A percentile compares a stretch with the other conserved stretches of the same genome.
These are phyloP conservation scores for Lathyrus sativus DNA, from an alignment of 306 rosid genomes.

Conservation along the genomic window DNA sequence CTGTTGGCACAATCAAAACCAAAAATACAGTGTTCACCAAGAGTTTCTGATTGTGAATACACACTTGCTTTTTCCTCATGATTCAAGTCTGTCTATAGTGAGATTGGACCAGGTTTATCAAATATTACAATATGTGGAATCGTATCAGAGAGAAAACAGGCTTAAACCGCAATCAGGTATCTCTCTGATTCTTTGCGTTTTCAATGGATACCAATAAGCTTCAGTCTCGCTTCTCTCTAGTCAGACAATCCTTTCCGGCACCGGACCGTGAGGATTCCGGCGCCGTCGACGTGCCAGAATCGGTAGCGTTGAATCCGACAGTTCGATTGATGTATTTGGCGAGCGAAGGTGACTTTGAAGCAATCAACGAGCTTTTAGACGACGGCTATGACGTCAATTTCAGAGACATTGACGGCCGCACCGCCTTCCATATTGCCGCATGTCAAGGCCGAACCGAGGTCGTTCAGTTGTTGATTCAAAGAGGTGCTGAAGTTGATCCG, in stretches of 20 bases:
- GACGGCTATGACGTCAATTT: conserved; percentile 73
- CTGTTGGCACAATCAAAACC: too few species aligned
- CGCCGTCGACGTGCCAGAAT: not conserved
- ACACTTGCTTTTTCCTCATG: too few species aligned
- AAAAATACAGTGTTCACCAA: too few species aligned
- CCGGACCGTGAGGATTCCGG: conserved; percentile 40
- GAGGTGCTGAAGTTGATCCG: conserved; percentile 65
- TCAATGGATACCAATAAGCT: conserved; percentile 59
- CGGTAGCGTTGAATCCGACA: conserved; percentile 52
- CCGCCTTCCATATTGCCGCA: conserved; percentile 85
- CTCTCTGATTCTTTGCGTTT: too few species aligned
- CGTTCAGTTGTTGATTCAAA: conserved; percentile 63
- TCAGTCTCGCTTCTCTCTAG: conserved; percentile 56
- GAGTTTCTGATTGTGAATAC: too few species aligned
- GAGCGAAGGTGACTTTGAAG: conserved; percentile 85
- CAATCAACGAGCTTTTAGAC: conserved; percentile 68
- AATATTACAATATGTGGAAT: too few species aligned
- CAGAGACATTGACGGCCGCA: conserved; percentile 79
- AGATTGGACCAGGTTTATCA: too few species aligned
- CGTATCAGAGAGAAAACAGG: too few species aligned
- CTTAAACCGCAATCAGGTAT: too few species aligned
- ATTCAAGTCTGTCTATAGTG: too few species aligned
- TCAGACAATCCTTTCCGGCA: conserved; percentile 79
- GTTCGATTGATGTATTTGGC: conserved; percentile 81
- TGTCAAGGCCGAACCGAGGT: conserved; percentile 73